Conservation (phyloP, 352 stramenopile genomes). For the Phytophthora kernoviae region DNA sequence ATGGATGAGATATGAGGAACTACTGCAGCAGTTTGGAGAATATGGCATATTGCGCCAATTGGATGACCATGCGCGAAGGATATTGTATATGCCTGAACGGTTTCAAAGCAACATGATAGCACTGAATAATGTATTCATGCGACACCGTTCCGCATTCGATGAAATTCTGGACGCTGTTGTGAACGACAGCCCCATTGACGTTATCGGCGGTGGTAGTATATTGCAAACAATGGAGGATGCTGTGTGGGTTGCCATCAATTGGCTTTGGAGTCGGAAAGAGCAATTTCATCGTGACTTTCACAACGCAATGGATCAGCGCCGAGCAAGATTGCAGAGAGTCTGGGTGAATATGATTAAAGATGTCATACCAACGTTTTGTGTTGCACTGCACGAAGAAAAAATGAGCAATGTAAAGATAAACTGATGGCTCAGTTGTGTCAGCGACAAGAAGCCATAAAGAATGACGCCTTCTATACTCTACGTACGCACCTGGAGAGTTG, state of each 20-base stretch:
- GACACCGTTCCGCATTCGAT: conserved; percentile 1
- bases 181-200: not conserved
- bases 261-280: not conserved
- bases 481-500: not conserved
- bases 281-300: conserved; percentile 10
- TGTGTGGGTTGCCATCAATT: not conserved
- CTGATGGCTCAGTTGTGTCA: not conserved
- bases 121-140: not conserved
- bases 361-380: not conserved
- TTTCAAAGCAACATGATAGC: conserved; percentile 22
- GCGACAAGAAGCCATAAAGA: not conserved
- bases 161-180: not conserved
- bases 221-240: not conserved
- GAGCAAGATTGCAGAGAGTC: not conserved
- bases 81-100: conserved; percentile 18
- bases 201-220: not conserved
- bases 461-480: conserved; percentile 10
- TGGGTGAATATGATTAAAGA: conserved; percentile 9
- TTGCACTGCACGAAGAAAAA: not conserved
- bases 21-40: not conserved
- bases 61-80: not conserved
- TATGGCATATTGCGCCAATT: not conserved
- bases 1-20: not conserved
- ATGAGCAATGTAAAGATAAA: conserved; percentile 7
- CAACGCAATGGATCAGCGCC: conserved; percentile 1